Evolutionary conservation across 177 flowering plant species (phyloP).

Genomic region (Telopea speciosissima): DNA sequence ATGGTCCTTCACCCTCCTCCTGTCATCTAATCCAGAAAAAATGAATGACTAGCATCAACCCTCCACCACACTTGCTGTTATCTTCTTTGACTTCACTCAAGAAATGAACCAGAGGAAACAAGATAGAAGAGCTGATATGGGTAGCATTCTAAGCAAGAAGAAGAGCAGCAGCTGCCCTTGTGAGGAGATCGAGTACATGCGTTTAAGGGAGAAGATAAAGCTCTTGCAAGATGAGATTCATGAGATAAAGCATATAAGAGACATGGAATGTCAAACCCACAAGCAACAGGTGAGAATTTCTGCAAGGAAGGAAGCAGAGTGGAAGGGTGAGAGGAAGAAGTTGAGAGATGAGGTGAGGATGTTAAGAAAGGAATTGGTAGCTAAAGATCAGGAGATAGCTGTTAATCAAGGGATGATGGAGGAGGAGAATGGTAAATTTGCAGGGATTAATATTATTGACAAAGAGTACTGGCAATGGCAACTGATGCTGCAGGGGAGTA

Average conservation of each 20-base stretch:
- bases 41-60: not conserved
- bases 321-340: conserved; percentile 51
- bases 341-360: conserved; percentile 42
- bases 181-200: conserved; percentile 7
- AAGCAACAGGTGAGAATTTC: conserved; percentile 36
- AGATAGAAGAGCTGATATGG: conserved; percentile 25
- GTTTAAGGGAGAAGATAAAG: conserved; percentile 29
- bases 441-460: conserved; percentile 4
- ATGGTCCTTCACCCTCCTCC: not conserved
- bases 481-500: conserved; percentile 5
- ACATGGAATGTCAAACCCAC: conserved; percentile 28
- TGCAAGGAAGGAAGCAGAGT: conserved; percentile 38
- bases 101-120: not conserved
- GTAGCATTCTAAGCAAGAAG: conserved; percentile 19
- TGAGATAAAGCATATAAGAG: conserved; percentile 32
- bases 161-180: conserved; percentile 3
- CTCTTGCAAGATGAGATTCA: conserved; percentile 30
- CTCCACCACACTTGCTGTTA: not conserved
- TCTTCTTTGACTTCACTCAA: not conserved
- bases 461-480: conserved; percentile 18
- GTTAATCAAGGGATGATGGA: not conserved
- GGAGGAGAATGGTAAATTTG: conserved; percentile 16
- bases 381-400: conserved; percentile 26
- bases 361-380: conserved; percentile 37
- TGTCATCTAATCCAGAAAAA: not conserved